A percentile compares a stretch with the other conserved stretches of the same genome.
Evolutionary conservation across 73 alveolate species (phyloP).

Genomic region (Paramecium primaurelia): DNA sequence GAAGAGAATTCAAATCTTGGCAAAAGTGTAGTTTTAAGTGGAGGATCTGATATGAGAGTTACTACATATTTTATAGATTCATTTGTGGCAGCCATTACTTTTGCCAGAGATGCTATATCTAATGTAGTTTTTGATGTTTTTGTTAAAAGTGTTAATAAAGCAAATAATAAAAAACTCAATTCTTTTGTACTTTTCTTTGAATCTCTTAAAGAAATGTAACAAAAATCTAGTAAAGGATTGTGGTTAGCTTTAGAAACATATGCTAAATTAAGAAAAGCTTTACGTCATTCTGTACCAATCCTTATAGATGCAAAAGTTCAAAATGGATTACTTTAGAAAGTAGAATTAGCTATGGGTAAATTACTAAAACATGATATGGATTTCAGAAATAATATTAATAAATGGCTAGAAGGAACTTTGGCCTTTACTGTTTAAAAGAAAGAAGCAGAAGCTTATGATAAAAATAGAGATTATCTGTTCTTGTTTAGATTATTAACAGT

Average conservation of each 20-base stretch:
- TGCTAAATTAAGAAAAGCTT: slow-evolving; percentile 22
- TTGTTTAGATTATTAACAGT: slow-evolving; percentile 54
- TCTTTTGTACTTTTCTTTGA: slow-evolving; percentile 34
- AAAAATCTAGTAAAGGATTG: not conserved
- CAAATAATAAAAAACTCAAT: slow-evolving; percentile 39
- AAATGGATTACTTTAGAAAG: not conserved
- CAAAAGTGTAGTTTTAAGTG: not conserved
- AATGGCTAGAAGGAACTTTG: slow-evolving; percentile 56
- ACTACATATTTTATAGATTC: slow-evolving; percentile 26
- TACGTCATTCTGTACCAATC: slow-evolving; percentile 1
- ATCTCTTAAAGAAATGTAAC: not conserved
- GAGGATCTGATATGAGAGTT: slow-evolving; percentile 21
- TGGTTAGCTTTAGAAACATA: not conserved
- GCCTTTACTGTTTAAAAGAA: slow-evolving; percentile 53
- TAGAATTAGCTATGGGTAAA: slow-evolving; percentile 51
- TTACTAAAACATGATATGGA: slow-evolving; percentile 39
- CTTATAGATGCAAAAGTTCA: slow-evolving; percentile 29
- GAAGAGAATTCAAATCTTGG: not conserved
- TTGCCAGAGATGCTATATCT: slow-evolving; percentile 19
- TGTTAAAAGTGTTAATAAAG: slow-evolving; percentile 39
- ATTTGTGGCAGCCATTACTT: slow-evolving; percentile 16
- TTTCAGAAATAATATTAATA: slow-evolving; percentile 51
- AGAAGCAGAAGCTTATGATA: slow-evolving; percentile 40
- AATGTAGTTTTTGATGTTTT: not conserved
- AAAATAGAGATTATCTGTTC: slow-evolving; percentile 48